A percentile compares a stretch with the other conserved stretches of the same genome.
These are phyloP conservation scores for Tetracladium setigerum DNA, from an alignment of 495 filamentous ascomycete genomes.

Conservation along the genomic window DNA sequence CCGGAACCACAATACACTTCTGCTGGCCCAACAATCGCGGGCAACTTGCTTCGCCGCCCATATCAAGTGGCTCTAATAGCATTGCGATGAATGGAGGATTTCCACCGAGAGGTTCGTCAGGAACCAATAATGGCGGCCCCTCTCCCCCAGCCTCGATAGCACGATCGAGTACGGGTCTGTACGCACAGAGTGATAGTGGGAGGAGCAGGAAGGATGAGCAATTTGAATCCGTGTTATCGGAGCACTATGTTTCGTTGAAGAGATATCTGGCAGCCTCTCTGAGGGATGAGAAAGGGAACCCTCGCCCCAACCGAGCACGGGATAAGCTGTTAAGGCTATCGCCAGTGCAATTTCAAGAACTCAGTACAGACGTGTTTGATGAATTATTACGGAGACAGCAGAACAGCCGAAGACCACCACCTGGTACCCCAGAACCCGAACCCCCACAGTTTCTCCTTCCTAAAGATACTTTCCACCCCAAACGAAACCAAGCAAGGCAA, in stretches of 20 bases:
- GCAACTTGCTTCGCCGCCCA: slow-evolving; percentile 62
- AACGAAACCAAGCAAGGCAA: slow-evolving; percentile 91
- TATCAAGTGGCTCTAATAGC: slow-evolving; percentile 54
- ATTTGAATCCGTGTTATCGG: slow-evolving; percentile 47
- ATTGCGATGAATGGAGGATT: slow-evolving; percentile 49
- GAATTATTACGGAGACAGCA: slow-evolving; percentile 83
- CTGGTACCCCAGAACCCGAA: slow-evolving; percentile 43
- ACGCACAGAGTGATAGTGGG: slow-evolving; percentile 55
- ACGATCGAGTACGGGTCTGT: slow-evolving; percentile 63
- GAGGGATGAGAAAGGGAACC: slow-evolving; percentile 65
- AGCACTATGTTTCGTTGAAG: slow-evolving; percentile 77
- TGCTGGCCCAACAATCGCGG: slow-evolving; percentile 47
- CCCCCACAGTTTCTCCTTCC: slow-evolving; percentile 67
- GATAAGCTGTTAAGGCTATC: slow-evolving; percentile 90
- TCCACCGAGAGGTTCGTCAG: slow-evolving; percentile 35
- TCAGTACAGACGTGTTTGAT: slow-evolving; percentile 96
- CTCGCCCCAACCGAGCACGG: slow-evolving; percentile 75
- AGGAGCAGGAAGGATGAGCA: slow-evolving; percentile 33
- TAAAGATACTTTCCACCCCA: slow-evolving; percentile 85
- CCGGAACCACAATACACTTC: slow-evolving; percentile 49
- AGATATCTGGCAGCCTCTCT: slow-evolving; percentile 64
- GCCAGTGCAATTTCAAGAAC: slow-evolving; percentile 87
- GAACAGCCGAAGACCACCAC: slow-evolving; percentile 40
- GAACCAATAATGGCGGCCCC: slow-evolving; percentile 43
- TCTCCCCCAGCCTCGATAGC: slow-evolving; percentile 85